A percentile compares a stretch with the other conserved stretches of the same genome.
phyloP scores from a whole-genome alignment of 1,284 basidiomycete genomes.

The Wolfiporia cocos region DNA sequence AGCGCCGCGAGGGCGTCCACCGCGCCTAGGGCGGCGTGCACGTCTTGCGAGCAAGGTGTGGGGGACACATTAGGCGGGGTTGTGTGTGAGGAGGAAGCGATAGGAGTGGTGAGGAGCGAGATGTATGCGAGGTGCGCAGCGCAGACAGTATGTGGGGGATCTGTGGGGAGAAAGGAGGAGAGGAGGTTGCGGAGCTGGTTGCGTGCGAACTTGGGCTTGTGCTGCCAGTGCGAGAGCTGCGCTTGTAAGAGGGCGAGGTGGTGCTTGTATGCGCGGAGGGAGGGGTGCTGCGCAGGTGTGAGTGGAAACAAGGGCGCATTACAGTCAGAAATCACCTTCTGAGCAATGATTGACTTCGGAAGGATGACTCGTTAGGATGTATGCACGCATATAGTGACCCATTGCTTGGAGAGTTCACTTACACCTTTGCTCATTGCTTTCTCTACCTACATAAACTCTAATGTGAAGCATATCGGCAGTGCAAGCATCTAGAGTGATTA shows the following conservation, averaged over 20 bases:
- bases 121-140: constrained; percentile 48
- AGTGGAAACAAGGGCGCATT: constrained; percentile 1
- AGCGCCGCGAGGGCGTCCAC: constrained; percentile 37
- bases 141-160: constrained; percentile 50
- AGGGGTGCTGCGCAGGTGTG: constrained; percentile 41
- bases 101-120: constrained; percentile 31
- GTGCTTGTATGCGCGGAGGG: constrained; percentile 50
- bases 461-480: not conserved
- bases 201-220: constrained; percentile 53
- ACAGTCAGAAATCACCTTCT: constrained; percentile 38
- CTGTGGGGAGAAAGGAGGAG: constrained; percentile 37
- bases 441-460: constrained; percentile 34
- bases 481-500: constrained; percentile 21
- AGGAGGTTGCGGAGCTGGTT: constrained; percentile 48
- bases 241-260: constrained; percentile 55
- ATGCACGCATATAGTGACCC: not conserved
- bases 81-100: constrained; percentile 6
- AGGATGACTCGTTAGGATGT: not conserved
- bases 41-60: constrained; percentile 21
- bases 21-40: constrained; percentile 35
- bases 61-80: constrained; percentile 1
- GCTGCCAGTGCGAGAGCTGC: constrained; percentile 43
- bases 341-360: constrained; percentile 49
- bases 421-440: constrained; percentile 46
- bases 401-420: no score